These are phyloP conservation scores for Saturnispora mendoncae DNA, from an alignment of 805 yeast species.

Conservation along the genomic window DNA sequence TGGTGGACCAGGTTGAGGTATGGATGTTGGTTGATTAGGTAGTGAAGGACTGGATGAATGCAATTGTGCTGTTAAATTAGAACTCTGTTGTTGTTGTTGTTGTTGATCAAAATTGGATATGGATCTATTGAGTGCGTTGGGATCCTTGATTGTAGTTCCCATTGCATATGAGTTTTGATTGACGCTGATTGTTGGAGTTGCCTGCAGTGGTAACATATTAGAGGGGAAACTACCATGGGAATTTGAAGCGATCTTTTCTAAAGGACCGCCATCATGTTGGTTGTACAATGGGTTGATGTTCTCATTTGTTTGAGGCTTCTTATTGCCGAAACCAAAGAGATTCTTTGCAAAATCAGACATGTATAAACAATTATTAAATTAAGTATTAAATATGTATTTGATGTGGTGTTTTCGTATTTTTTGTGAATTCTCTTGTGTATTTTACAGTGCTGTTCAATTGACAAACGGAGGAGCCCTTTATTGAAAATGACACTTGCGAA, in stretches of 20 bases:
- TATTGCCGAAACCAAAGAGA: constrained; percentile 18
- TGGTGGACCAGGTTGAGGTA: neutral
- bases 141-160: constrained; percentile 51
- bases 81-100: constrained; percentile 11
- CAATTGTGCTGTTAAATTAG: constrained; percentile 18
- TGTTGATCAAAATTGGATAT: constrained; percentile 25
- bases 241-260: constrained; percentile 10
- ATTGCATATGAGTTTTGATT: constrained; percentile 53
- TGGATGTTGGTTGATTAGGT: constrained; percentile 4
- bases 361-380: neutral
- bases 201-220: constrained; percentile 36
- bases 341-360: constrained; percentile 24
- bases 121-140: constrained; percentile 26
- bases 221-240: too few relatives aligned
- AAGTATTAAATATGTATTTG: neutral
- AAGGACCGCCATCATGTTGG: constrained; percentile 7
- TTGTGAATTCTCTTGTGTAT: too few relatives aligned
- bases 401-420: neutral
- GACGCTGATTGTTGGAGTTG: constrained; percentile 64
- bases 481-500: too few relatives aligned
- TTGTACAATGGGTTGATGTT: constrained; percentile 12
- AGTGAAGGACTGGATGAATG: constrained; percentile 3
- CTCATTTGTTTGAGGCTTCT: constrained; percentile 7
- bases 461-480: too few relatives aligned
- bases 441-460: too few relatives aligned